Evolutionary conservation across 352 stramenopile species (phyloP).

Genomic region (Globisporangium acanthophoron): DNA sequence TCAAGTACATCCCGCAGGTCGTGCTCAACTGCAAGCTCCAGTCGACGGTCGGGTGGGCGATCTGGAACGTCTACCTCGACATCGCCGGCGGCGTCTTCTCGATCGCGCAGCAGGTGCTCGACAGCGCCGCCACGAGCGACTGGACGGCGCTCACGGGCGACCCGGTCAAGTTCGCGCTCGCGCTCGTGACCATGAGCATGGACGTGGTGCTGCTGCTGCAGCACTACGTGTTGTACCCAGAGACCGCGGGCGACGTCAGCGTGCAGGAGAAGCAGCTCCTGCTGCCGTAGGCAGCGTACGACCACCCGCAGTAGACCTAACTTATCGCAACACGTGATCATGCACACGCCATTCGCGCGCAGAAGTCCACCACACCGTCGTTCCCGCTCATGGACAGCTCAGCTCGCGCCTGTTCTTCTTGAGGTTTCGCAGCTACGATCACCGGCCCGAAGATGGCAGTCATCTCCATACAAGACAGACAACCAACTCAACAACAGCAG

Average conservation of each 20-base stretch:
- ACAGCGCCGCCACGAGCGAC: conserved; percentile 88
- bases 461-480: no score
- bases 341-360: no score
- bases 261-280: not conserved
- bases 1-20: conserved; percentile 96
- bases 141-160: conserved; percentile 94
- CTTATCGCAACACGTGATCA: not conserved
- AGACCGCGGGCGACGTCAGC: conserved; percentile 20
- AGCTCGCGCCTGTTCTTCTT: no score
- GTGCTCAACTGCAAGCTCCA: conserved; percentile 93
- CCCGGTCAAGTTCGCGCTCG: conserved; percentile 95
- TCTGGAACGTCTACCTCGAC: conserved; percentile 97
- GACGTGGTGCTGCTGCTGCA: conserved; percentile 96
- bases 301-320: not conserved
- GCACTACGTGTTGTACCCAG: conserved; percentile 93
- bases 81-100: conserved; percentile 92
- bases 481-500: no score
- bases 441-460: no score
- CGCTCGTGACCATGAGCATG: conserved; percentile 95
- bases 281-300: not conserved
- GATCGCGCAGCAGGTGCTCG: conserved; percentile 90
- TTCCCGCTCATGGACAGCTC: no score
- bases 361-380: no score
- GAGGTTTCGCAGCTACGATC: no score
- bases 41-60: conserved; percentile 95